These are phyloP conservation scores for Aegilops umbellulata DNA, from an alignment of 176 grass and related monocot species.

Conservation along the genomic window DNA sequence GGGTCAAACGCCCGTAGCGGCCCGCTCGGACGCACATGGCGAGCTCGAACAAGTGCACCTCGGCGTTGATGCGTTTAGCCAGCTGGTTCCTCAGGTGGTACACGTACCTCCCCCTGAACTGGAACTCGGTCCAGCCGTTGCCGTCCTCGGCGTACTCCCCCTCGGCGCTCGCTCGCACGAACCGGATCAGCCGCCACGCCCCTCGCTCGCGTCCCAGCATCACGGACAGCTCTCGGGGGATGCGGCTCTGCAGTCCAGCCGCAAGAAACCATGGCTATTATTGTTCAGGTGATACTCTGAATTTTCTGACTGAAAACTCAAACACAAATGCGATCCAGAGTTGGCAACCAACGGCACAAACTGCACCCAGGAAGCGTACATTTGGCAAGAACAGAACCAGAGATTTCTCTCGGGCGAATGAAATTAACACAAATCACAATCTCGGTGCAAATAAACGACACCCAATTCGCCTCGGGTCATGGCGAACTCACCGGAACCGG, in stretches of 20 bases:
- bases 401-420: neutral
- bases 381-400: neutral
- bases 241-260: neutral
- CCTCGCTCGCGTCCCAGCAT: neutral
- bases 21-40: conserved; percentile 14
- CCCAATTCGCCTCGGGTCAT: neutral
- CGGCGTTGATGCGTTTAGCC: neutral
- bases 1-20: conserved; percentile 3
- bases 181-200: neutral
- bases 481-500: neutral
- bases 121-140: neutral
- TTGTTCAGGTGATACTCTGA: neutral
- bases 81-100: neutral
- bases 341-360: neutral
- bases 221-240: neutral
- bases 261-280: neutral
- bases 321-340: too few species aligned
- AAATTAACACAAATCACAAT: neutral
- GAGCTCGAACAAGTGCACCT: neutral
- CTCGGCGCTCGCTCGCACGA: neutral
- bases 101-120: neutral
- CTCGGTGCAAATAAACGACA: neutral
- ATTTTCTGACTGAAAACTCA: too few species aligned
- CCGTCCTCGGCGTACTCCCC: neutral
- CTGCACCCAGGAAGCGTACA: too few species aligned